These are phyloP conservation scores for Colletotrichum destructivum DNA, from an alignment of 2,329 filamentous ascomycete species.

Conservation along the genomic window DNA sequence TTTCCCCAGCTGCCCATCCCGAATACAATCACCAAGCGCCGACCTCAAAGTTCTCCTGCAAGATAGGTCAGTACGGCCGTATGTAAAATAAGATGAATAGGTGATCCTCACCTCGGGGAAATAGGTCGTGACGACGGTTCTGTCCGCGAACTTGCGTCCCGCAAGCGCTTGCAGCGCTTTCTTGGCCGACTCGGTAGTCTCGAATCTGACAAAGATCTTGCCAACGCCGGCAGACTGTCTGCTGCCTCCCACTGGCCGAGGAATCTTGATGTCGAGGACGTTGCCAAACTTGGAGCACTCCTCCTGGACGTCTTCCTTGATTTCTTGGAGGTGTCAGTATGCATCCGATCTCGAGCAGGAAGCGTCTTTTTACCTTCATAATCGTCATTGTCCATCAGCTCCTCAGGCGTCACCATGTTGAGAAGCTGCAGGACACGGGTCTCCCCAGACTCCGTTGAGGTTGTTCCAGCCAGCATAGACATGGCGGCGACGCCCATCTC, in stretches of 20 bases:
- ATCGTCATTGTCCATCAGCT: conserved; percentile 93
- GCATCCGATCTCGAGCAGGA: no score
- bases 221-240: conserved; percentile 91
- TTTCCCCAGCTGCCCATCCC: conserved; percentile 7
- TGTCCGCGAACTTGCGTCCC: conserved; percentile 94
- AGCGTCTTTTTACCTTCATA: conserved; percentile 82
- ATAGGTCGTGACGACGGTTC: conserved; percentile 96
- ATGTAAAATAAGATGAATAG: no score
- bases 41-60: conserved; percentile 94
- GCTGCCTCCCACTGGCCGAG: conserved; percentile 85
- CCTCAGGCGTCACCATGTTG: conserved; percentile 98
- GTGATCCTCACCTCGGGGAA: conserved; percentile 83
- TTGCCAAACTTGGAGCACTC: conserved; percentile 94
- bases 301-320: conserved; percentile 92
- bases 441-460: conserved; percentile 82
- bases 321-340: conserved; percentile 74
- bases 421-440: conserved; percentile 91
- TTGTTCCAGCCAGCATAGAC: conserved; percentile 95
- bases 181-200: conserved; percentile 81
- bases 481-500: conserved; percentile 98
- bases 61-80: conserved; percentile 49
- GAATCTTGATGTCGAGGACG: conserved; percentile 92
- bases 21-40: conserved; percentile 78
- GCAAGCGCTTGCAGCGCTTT: conserved; percentile 92
- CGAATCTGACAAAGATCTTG: conserved; percentile 98